phyloP scores from a whole-genome alignment of 2,329 filamentous ascomycete genomes.

The Xylariaceae sp. region DNA sequence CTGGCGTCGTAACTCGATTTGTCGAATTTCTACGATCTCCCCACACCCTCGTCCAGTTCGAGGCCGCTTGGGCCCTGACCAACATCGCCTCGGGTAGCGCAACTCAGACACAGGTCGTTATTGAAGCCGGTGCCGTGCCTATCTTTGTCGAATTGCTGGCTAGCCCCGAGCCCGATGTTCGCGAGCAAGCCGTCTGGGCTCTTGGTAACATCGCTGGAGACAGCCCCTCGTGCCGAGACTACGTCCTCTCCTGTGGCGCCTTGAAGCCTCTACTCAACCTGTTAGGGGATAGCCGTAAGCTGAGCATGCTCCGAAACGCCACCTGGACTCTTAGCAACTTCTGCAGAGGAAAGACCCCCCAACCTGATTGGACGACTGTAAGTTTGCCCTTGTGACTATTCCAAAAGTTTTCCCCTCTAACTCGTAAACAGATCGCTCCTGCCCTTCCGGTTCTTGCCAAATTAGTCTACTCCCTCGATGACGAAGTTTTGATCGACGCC shows the following conservation, averaged over 20 bases:
- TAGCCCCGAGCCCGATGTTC: constrained; percentile 95
- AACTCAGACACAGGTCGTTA: constrained; percentile 96
- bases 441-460: constrained; percentile 94
- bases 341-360: constrained; percentile 97
- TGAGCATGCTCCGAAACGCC: constrained; percentile 98
- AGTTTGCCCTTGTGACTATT: constrained; percentile 33
- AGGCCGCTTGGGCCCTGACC: constrained; percentile 97
- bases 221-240: constrained; percentile 95
- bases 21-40: constrained; percentile 97
- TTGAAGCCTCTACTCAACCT: constrained; percentile 85
- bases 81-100: constrained; percentile 98
- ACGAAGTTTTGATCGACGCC: constrained; percentile 96
- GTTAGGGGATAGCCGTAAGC: constrained; percentile 93
- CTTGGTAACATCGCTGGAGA: constrained; percentile 98
- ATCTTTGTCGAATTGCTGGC: constrained; percentile 96
- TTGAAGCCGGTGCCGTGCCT: constrained; percentile 94
- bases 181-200: constrained; percentile 98
- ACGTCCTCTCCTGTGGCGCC: constrained; percentile 86
- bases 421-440: constrained; percentile 69
- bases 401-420: constrained; percentile 2
- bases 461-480: constrained; percentile 96
- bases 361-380: constrained; percentile 96
- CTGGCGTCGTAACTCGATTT: constrained; percentile 93
- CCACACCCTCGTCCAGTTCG: constrained; percentile 97
- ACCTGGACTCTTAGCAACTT: constrained; percentile 99